A percentile compares a stretch with the other conserved stretches of the same genome.
These are phyloP conservation scores for Fusarium nematophilum DNA, from an alignment of 2,329 filamentous ascomycete species.

Conservation along the genomic window DNA sequence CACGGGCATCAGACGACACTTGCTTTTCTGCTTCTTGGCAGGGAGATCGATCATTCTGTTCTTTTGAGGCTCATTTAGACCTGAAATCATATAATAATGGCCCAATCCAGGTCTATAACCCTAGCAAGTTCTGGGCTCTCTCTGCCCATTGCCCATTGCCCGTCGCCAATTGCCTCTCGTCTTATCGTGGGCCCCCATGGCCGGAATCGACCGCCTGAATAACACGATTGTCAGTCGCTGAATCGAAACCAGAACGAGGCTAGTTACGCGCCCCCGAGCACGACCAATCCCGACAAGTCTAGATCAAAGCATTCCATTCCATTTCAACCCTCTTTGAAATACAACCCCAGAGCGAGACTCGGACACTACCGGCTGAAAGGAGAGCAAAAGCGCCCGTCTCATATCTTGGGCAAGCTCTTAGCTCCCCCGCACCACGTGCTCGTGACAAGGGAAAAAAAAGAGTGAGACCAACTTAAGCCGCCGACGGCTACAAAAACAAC, in stretches of 20 bases:
- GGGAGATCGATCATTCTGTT: constrained; percentile 24
- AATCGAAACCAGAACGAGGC: too few species aligned
- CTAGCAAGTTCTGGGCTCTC: too few species aligned
- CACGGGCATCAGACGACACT: constrained; percentile 37
- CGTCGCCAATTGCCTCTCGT: too few species aligned
- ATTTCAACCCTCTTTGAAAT: too few species aligned
- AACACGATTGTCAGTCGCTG: constrained; percentile 16
- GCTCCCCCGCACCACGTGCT: constrained; percentile 37
- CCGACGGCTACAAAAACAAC: constrained; percentile 14
- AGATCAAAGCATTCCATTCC: not conserved
- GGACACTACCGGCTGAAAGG: not conserved
- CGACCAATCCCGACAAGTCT: not conserved
- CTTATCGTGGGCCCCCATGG: too few species aligned
- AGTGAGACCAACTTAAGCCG: constrained; percentile 11
- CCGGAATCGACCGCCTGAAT: constrained; percentile 26
- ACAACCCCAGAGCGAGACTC: too few species aligned
- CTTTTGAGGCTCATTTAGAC: constrained; percentile 23
- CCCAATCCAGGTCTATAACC: constrained; percentile 9
- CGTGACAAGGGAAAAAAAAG: constrained; percentile 30
- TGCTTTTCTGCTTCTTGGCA: constrained; percentile 29
- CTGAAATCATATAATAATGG: not conserved
- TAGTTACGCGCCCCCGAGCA: not conserved
- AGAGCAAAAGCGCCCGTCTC: not conserved
- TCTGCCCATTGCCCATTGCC: too few species aligned
- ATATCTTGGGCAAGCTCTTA: not conserved